A percentile compares a stretch with the other conserved stretches of the same genome.
phyloP scores from a whole-genome alignment of 768 basidiomycete species.

The Amanita subjunquillea region DNA sequence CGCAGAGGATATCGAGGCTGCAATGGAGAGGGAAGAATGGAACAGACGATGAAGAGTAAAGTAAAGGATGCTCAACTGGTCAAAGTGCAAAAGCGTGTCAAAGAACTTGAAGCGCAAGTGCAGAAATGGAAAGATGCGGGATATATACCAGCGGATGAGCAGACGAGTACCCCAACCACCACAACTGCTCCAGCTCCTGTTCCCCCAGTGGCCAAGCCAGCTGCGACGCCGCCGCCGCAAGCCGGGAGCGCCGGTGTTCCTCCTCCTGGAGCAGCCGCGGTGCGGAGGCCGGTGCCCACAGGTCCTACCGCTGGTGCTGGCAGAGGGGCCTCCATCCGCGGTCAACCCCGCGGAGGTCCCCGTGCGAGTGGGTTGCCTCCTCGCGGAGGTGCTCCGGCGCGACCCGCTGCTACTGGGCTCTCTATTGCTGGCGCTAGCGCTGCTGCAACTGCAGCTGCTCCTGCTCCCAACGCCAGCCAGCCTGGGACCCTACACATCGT shows the following conservation, averaged over 20 bases:
- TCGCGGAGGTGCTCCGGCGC: conserved; percentile 6
- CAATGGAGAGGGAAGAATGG: conserved; percentile 64
- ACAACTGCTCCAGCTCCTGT: conserved; percentile 11
- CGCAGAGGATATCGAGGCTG: conserved; percentile 47
- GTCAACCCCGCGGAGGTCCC: conserved; percentile 18
- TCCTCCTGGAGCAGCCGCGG: conserved; percentile 11
- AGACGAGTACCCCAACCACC: conserved; percentile 11
- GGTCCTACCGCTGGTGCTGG: conserved; percentile 19
- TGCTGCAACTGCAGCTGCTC: background rate
- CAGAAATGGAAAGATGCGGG: conserved; percentile 45
- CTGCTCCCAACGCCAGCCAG: conserved; percentile 9
- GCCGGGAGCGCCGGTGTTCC: conserved; percentile 16
- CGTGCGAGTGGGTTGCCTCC: conserved; percentile 10
- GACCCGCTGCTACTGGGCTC: conserved; percentile 14
- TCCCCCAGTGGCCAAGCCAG: conserved; percentile 8
- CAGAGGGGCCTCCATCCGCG: conserved; percentile 27
- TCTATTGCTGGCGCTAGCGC: background rate
- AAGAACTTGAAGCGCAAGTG: conserved; percentile 59
- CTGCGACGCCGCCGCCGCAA: conserved; percentile 13
- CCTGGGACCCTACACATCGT: conserved; percentile 38
- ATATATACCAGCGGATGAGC: conserved; percentile 26
- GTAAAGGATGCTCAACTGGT: conserved; percentile 67
- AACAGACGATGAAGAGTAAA: conserved; percentile 48
- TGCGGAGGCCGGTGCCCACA: conserved; percentile 1
- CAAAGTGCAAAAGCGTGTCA: conserved; percentile 47